phyloP scores from a whole-genome alignment of 495 filamentous ascomycete genomes.

The Chaetomidium leptoderma region DNA sequence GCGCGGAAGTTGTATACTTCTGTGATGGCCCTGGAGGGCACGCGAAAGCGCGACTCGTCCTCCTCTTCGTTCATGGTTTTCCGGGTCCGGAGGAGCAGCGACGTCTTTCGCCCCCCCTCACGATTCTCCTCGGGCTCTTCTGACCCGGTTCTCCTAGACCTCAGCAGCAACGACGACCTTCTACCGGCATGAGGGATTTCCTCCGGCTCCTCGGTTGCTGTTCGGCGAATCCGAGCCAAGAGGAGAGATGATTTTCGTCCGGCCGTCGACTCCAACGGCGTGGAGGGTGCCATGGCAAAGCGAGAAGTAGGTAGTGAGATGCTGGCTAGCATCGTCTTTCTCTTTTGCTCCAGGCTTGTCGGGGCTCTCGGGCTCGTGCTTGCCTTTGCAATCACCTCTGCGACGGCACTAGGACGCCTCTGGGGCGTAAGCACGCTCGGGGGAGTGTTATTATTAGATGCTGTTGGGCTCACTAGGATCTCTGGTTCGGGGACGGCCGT shows the following conservation, averaged over 20 bases:
- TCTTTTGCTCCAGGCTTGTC: constrained; percentile 68
- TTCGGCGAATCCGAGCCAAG: constrained; percentile 39
- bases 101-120: constrained; percentile 40
- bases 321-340: constrained; percentile 56
- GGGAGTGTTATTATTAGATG: constrained; percentile 32
- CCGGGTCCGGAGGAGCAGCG: constrained; percentile 37
- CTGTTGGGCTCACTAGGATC: constrained; percentile 33
- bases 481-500: constrained; percentile 28
- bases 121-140: constrained; percentile 46
- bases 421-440: constrained; percentile 32
- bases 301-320: constrained; percentile 40
- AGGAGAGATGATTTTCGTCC: constrained; percentile 46
- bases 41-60: constrained; percentile 47
- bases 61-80: constrained; percentile 43
- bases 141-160: constrained; percentile 43
- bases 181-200: constrained; percentile 38
- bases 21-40: constrained; percentile 54
- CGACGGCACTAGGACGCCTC: constrained; percentile 35
- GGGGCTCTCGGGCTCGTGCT: constrained; percentile 58
- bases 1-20: constrained; percentile 45
- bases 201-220: constrained; percentile 45
- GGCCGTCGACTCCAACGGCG: constrained; percentile 28
- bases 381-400: constrained; percentile 32
- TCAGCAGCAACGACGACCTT: constrained; percentile 40
- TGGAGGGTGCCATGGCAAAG: constrained; percentile 33